These are phyloP conservation scores for Castanea mollissima DNA, from an alignment of 306 rosid species.

Conservation along the genomic window DNA sequence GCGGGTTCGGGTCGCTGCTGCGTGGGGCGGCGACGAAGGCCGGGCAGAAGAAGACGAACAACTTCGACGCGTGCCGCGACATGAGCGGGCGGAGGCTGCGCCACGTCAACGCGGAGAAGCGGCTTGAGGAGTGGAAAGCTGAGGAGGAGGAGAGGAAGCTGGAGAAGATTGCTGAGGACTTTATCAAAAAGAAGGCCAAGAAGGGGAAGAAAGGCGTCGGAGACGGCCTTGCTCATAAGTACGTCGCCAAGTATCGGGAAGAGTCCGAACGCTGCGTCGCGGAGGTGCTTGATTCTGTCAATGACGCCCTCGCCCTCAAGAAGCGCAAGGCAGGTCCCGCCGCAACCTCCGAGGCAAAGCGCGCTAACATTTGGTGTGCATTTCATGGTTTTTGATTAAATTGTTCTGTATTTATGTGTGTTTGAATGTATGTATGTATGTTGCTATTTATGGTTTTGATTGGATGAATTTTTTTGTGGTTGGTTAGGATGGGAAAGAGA, in stretches of 20 bases:
- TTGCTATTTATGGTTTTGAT: constrained; percentile 12
- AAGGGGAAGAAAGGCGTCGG: constrained; percentile 77
- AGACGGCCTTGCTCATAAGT: constrained; percentile 71
- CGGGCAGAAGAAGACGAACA: constrained; percentile 95
- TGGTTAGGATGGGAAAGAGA: constrained; percentile 86
- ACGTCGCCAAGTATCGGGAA: constrained; percentile 76
- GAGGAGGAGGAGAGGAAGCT: constrained; percentile 70
- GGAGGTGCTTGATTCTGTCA: constrained; percentile 67
- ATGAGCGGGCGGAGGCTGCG: constrained; percentile 96
- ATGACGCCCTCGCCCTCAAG: constrained; percentile 55
- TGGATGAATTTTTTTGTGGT: constrained; percentile 20
- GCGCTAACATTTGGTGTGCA: constrained; percentile 72
- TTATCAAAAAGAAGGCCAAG: constrained; percentile 69
- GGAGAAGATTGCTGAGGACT: constrained; percentile 80
- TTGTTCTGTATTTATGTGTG: not conserved
- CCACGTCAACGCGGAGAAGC: constrained; percentile 96
- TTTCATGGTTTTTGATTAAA: not conserved
- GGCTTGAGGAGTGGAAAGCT: constrained; percentile 85
- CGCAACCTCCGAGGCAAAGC: constrained; percentile 39
- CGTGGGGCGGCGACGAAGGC: constrained; percentile 96
- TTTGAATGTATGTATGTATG: not conserved
- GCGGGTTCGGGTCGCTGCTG: constrained; percentile 90
- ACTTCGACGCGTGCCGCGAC: constrained; percentile 93
- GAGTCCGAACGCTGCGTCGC: constrained; percentile 74
- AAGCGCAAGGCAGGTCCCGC: constrained; percentile 46